Percentiles rank a stretch among this genome's conserved stretches.
Evolutionary conservation across 352 stramenopile species (phyloP).

Genomic region (Globisporangium cystogenes): DNA sequence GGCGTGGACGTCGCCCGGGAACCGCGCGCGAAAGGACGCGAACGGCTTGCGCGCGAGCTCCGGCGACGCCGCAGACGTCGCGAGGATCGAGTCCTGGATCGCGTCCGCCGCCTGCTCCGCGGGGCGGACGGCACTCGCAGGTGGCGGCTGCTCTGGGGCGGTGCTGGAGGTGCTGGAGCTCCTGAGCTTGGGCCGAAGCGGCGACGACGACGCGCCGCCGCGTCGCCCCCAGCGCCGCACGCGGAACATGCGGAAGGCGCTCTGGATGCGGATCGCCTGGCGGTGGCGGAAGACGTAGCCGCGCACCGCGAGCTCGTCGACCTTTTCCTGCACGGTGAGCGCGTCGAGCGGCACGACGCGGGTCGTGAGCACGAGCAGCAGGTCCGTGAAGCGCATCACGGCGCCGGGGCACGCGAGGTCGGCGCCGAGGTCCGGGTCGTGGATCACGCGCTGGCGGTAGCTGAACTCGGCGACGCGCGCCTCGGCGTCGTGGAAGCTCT

Average conservation of each 20-base stretch:
- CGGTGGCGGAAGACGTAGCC: constrained; percentile 64
- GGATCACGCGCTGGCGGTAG: constrained; percentile 52
- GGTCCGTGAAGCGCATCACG: constrained; percentile 74
- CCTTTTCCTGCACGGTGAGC: constrained; percentile 77
- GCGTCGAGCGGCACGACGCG: constrained; percentile 63
- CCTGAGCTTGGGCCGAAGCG: neutral
- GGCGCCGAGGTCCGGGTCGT: constrained; percentile 41
- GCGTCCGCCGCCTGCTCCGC: neutral
- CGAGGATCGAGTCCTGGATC: constrained; percentile 12
- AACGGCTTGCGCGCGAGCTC: constrained; percentile 7
- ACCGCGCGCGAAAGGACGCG: constrained; percentile 3
- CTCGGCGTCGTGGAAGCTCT: constrained; percentile 66
- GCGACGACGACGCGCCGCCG: too few relatives aligned
- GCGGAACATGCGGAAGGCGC: constrained; percentile 57
- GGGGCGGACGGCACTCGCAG: neutral
- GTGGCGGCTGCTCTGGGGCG: neutral
- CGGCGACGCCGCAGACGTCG: constrained; percentile 8
- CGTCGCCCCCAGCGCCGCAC: constrained; percentile 17
- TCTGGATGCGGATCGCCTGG: constrained; percentile 56
- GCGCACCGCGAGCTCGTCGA: constrained; percentile 70
- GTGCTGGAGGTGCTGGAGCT: too few relatives aligned
- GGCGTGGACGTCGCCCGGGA: neutral
- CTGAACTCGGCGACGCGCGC: constrained; percentile 61
- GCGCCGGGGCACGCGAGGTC: constrained; percentile 39
- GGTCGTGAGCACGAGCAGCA: constrained; percentile 64